Evolutionary conservation across 148 eudicot genomes (phyloP), one percentile per base, ranked within the genome.

Genomic region (Nepenthes gracilis): DNA sequence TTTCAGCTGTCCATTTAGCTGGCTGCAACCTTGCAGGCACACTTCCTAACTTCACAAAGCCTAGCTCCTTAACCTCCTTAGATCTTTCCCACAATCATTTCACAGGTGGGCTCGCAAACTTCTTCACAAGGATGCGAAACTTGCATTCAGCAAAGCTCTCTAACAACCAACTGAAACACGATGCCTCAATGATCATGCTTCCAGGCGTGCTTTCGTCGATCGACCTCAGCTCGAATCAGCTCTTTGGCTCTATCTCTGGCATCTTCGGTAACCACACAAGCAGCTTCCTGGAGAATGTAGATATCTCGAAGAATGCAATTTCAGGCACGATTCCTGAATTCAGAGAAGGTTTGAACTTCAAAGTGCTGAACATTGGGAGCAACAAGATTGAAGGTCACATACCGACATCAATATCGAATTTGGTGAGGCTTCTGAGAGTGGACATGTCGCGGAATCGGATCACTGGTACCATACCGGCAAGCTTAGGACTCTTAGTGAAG

Each of bases 81-180:
- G 97, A 87, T 75, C 72, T 87, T 48, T 86, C 95, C 9, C 63
- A 79, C 37, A 90, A 86, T 72, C 76, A 72, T 58, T 79, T 82
- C 74, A 79, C 73, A 2, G 73, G 63, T 57, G 91, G 86, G 52
- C 59, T 84, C 57, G 57, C 78, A 0, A 62, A 54, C 66, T 73
- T 86, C 71, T 61, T 90, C 71, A 23, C 64, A 1, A 74, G 67
- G n/a, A 77, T 81, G 88, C 55, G 84, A 1, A 84, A 70, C 40
- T 69, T 90, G 71, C 76, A 84, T 59, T 59, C 48, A 38, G 77
- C 74, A n/a, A 79, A 72, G 63, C 67, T 90, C n/a, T 82, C 97
- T 36, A 72, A 81, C 72, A 90, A 90, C 79, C 82, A 66, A 40
- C 67, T 90, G 57, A 81, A 77, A 36, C 67, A 50, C 43, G 83